Percentiles rank a stretch among this genome's conserved stretches.
phyloP scores from a whole-genome alignment of 768 basidiomycete genomes.

The Ramaria sp. region DNA sequence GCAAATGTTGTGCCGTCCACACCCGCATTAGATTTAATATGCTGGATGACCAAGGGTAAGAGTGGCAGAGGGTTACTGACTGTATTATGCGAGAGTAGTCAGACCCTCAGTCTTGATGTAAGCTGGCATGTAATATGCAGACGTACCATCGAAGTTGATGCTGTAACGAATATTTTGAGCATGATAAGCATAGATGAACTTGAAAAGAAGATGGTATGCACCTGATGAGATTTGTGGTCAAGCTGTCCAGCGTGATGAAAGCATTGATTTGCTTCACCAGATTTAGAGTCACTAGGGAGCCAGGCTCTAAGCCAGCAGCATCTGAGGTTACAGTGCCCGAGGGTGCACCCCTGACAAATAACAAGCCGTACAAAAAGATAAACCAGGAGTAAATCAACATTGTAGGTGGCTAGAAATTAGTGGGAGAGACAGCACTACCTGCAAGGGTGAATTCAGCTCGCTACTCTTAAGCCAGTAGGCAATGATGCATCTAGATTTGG shows the following conservation, averaged over 20 bases:
- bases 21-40: not conserved
- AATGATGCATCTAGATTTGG: too few relatives aligned
- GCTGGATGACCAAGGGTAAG: not conserved
- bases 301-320: not conserved
- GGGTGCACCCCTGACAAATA: too few relatives aligned
- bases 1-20: slow-evolving; percentile 1
- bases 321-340: too few relatives aligned
- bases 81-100: slow-evolving; percentile 8
- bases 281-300: not conserved
- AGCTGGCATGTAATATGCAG: not conserved
- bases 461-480: too few relatives aligned
- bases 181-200: not conserved
- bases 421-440: too few relatives aligned
- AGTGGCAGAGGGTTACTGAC: slow-evolving; percentile 3
- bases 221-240: not conserved
- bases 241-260: not conserved
- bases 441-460: too few relatives aligned
- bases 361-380: too few relatives aligned
- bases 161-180: not conserved
- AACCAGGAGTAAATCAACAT: too few relatives aligned
- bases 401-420: too few relatives aligned
- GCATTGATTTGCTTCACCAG: not conserved
- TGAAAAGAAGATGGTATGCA: not conserved
- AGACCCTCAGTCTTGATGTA: not conserved
- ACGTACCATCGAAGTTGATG: not conserved